phyloP scores from a whole-genome alignment of 1,139 yeast species.

The Saccharomycopsis phalli region DNA sequence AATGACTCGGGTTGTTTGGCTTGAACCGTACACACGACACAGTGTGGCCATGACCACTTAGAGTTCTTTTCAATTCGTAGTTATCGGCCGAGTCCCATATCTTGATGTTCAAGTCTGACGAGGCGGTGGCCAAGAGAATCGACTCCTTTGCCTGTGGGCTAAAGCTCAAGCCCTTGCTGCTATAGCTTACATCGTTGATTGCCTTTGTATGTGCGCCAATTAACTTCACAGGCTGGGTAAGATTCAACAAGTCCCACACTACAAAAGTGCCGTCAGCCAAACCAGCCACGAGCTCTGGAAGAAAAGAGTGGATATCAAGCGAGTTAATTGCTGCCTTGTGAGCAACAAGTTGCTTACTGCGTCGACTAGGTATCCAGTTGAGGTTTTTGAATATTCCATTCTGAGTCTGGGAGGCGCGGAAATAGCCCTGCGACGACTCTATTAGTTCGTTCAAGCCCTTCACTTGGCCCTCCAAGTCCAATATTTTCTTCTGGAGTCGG shows the following conservation, averaged over 20 bases:
- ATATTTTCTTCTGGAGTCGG: conserved; percentile 65
- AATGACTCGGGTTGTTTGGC: conserved; percentile 29
- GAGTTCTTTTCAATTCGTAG: conserved; percentile 50
- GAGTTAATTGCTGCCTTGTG: conserved; percentile 56
- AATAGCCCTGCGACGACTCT: conserved; percentile 4
- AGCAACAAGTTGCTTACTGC: conserved; percentile 42
- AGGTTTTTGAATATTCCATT: conserved; percentile 27
- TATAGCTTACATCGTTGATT: conserved; percentile 55
- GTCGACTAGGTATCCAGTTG: conserved; percentile 65
- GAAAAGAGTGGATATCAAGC: conserved; percentile 62
- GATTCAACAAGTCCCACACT: conserved; percentile 64
- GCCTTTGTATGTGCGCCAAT: conserved; percentile 72
- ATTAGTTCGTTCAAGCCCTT: conserved; percentile 20
- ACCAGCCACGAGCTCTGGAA: conserved; percentile 59
- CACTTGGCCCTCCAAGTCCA: conserved; percentile 39
- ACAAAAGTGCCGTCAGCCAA: conserved; percentile 68
- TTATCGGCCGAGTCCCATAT: conserved; percentile 53
- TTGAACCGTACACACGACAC: conserved; percentile 58
- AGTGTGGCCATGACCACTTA: conserved; percentile 88
- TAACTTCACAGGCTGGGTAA: conserved; percentile 57
- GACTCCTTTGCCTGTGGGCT: conserved; percentile 14
- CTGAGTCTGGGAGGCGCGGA: conserved; percentile 18
- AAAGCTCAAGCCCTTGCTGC: conserved; percentile 29
- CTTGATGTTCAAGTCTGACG: conserved; percentile 66
- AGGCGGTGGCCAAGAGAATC: conserved; percentile 48